Evolutionary conservation across 352 stramenopile species (phyloP), one percentile per base, ranked within the genome.

Genomic region (Globisporangium nodosum): DNA sequence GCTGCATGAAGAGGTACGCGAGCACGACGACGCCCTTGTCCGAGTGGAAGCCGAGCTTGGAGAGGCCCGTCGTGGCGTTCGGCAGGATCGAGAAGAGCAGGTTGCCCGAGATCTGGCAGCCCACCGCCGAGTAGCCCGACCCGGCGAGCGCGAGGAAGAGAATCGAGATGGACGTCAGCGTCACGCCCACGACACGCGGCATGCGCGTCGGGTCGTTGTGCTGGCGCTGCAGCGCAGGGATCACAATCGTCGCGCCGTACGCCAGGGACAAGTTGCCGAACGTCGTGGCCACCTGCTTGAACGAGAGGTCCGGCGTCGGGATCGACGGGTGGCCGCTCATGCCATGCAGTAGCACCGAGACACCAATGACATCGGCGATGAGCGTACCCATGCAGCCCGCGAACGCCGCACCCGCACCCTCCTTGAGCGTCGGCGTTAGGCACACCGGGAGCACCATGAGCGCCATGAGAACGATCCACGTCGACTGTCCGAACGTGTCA

Each of bases 401-500:
- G 37, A 81, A 78, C 3, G 73, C 76, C 35, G 73, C 70, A 13
- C 58, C 64, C 0, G 74, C 71, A 3, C 71, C 71, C 47, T 83
- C 74, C 63, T 83, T 81, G 20, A 83, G 54, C 27, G 74, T 83
- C 46, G 74, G 74, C 42, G 71, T 80, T 1, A 83, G 58, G 43
- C 69, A 75, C 8, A 83, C 63, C 0, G 72, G 74, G 18, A 78
- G 52, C 39, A 80, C 61, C 47, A 61, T 68, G 52, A 79, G 42
- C n/a, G 69, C 72, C 74, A 83, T 84, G 51, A 84, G 62, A 27
- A 79, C 64, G 60, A 81, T 84, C 74, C 74, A 84, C 46, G 64
- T 73, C 42, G 61, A 65, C 33, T 60, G 42, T 6, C 54, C 61
- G 54, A 81, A 81, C 31, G 71, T 62, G 30, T 65, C 69, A 8